Evolutionary conservation across 2,329 filamentous ascomycete genomes (phyloP), one percentile per base, ranked within the genome.

Genomic region (Botrytis fabae): DNA sequence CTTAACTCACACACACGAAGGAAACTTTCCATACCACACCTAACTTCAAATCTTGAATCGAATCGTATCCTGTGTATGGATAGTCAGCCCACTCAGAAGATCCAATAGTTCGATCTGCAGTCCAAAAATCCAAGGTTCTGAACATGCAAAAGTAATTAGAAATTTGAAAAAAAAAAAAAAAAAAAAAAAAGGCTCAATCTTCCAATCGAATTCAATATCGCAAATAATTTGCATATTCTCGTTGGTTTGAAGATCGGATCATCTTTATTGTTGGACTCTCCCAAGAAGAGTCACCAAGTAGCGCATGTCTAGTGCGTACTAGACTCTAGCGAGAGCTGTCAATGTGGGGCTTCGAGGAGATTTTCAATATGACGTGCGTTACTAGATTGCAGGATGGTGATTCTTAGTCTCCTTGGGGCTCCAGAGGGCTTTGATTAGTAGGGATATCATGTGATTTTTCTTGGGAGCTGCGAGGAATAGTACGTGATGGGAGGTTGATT

Each of bases 1-100:
- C 25, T n/a, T 16, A 5, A 0, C 1, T 16, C 12, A 0, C 1
- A 54, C 2, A n/a, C 25, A 1, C 48, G 12, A 54, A n/a, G 5
- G 0, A 54, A 54, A 54, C 0, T 4, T 10, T 35, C 35, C 32
- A 32, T 32, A 48, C 25, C 20, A 46, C 18, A 7, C 46, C 20
- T 46, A 14, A 40, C 9, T 40, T 10, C 9, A 8, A 40, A 12
- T 40, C 12, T 18, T 44, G 2, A 44, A 12, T 25, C 22, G 5
- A 51, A 51, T n/a, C 10, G 4, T 25, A 1, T 14, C 12, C 5
- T 51, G 1, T 5, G 22, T n/a, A n/a, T 48, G 22, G 46, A n/a
- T 48, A 22, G 46, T 1, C 46, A 51, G 14, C 0, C 22, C 10
- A 12, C 46, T 25, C 46, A 8, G 38, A 7, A 7, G 1, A 38